Conservation (phyloP, 257 asterid species). For the Solanum okadae region DNA sequence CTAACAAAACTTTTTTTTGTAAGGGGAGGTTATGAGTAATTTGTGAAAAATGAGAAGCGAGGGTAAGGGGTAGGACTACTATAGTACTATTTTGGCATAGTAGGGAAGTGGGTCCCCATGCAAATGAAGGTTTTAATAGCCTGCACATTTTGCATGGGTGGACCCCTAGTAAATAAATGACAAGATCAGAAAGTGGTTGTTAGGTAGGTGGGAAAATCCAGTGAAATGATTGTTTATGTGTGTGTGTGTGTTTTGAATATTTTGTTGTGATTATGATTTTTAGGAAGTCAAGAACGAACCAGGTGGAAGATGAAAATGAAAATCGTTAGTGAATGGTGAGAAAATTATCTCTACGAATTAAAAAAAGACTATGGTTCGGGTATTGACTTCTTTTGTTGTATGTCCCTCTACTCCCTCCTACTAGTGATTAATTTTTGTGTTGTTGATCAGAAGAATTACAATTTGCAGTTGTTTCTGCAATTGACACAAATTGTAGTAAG, state of each 20-base stretch:
- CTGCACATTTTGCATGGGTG: not conserved
- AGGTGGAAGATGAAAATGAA: conserved; percentile 31
- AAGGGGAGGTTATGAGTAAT: conserved; percentile 30
- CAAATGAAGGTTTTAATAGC: conserved; percentile 1
- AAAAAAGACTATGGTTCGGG: conserved; percentile 90
- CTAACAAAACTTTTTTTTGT: not conserved
- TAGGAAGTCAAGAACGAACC: conserved; percentile 99
- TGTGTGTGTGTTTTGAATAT: not conserved
- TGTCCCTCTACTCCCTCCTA: not conserved
- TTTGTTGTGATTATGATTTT: not conserved
- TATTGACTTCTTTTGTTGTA: conserved; percentile 69
- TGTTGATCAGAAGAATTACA: not conserved
- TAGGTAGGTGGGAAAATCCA: conserved; percentile 12
- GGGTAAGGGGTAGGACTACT: not conserved
- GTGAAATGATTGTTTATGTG: not conserved
- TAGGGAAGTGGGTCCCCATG: not conserved
- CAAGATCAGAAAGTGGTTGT: conserved; percentile 5
- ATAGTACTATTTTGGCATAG: not conserved
- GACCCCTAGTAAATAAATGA: conserved; percentile 3
- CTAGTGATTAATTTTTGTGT: not conserved
- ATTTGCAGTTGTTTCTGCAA: not conserved
- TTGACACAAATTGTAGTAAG: not conserved
- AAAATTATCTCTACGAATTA: conserved; percentile 4
- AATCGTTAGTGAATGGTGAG: conserved; percentile 45
- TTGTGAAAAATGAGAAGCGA: not conserved